Percentiles rank a stretch among this genome's conserved stretches.
phyloP scores from a whole-genome alignment of 345 rosid genomes.

The Moringa oleifera region DNA sequence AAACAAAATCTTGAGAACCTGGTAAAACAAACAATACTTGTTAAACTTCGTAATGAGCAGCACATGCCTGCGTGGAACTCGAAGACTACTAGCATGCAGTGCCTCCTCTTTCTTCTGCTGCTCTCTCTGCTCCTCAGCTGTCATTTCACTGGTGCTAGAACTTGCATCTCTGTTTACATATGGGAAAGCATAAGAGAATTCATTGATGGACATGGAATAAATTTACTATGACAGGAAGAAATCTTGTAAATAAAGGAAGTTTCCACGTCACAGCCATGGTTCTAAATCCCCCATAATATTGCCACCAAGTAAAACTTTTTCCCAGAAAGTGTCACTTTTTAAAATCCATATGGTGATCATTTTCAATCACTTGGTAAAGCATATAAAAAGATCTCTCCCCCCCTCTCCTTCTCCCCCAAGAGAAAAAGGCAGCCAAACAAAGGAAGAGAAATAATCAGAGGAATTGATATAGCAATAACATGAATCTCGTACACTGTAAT shows the following conservation, averaged over 20 bases:
- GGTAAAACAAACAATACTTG: neutral
- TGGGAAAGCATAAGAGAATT: conserved; percentile 3
- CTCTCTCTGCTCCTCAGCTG: conserved; percentile 56
- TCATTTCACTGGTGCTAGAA: conserved; percentile 38
- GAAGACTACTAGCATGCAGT: conserved; percentile 54
- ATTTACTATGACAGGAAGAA: too few relatives aligned
- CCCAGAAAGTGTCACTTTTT: neutral
- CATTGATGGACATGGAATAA: too few relatives aligned
- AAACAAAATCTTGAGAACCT: conserved; percentile 3
- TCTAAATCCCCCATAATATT: too few relatives aligned
- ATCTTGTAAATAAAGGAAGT: too few relatives aligned
- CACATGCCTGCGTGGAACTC: conserved; percentile 59
- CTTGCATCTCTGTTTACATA: conserved; percentile 46
- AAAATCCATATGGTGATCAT: too few relatives aligned
- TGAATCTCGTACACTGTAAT: neutral
- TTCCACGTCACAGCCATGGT: neutral
- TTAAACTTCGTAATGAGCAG: conserved; percentile 1
- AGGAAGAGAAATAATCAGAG: too few relatives aligned
- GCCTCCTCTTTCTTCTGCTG: conserved; percentile 66
- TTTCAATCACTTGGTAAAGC: too few relatives aligned
- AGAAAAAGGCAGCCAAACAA: too few relatives aligned
- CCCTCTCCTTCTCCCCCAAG: too few relatives aligned
- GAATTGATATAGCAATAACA: neutral
- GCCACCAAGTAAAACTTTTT: neutral
- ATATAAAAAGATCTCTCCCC: too few relatives aligned